Conservation (phyloP, 2,329 filamentous ascomycete species). For the Blastomyces percursus region DNA sequence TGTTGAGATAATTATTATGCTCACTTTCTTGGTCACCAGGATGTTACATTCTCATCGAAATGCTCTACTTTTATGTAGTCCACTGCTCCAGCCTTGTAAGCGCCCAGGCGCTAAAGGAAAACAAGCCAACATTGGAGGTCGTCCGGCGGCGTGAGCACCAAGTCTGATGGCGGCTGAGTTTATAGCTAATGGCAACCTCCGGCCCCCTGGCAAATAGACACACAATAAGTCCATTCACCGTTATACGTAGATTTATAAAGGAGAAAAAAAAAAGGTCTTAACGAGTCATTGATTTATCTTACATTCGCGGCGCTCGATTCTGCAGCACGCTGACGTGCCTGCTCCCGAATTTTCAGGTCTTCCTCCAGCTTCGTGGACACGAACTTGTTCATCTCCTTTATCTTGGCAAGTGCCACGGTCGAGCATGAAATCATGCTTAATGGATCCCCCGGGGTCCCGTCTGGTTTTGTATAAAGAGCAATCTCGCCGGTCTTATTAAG, state of each 20-base stretch:
- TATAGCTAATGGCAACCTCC: not conserved
- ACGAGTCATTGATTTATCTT: constrained; percentile 43
- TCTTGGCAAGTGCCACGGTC: constrained; percentile 62
- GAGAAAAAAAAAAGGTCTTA: not conserved
- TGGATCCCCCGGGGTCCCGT: constrained; percentile 72
- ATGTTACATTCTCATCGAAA: not conserved
- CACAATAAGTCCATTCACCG: not conserved
- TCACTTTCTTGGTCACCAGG: not conserved
- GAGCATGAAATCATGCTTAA: constrained; percentile 66
- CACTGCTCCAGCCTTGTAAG: not conserved
- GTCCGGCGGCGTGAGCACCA: no score
- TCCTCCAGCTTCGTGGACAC: constrained; percentile 63
- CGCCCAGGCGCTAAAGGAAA: not conserved
- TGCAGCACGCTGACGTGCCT: constrained; percentile 59
- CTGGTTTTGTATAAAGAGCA: constrained; percentile 83
- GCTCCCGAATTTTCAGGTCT: constrained; percentile 52
- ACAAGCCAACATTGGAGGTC: not conserved
- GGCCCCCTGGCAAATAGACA: not conserved
- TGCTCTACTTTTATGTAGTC: not conserved
- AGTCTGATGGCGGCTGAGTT: no score
- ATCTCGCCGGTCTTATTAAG: constrained; percentile 84
- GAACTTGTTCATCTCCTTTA: constrained; percentile 64
- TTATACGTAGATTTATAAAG: not conserved
- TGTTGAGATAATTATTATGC: not conserved
- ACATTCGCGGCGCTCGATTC: constrained; percentile 80